Evolutionary conservation across 371 early-diverging fungal species (phyloP).

Genomic region (Syncephalastrum sp.): DNA sequence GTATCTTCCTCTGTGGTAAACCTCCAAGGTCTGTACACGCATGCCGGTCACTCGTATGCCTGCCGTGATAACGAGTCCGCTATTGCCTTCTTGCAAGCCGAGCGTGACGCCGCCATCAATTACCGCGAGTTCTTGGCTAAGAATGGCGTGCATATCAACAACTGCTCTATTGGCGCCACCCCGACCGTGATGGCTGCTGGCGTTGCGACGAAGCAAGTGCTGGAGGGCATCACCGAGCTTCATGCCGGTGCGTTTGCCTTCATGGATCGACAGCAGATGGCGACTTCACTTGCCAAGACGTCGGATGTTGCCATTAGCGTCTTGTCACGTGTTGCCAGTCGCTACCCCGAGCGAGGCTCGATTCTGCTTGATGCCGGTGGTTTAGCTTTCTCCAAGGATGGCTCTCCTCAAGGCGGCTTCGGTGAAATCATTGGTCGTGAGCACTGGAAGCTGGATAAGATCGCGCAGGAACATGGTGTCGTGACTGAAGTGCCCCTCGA

Average conservation of each 20-base stretch:
- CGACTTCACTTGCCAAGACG: slow-evolving; percentile 25
- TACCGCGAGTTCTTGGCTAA: slow-evolving; percentile 14
- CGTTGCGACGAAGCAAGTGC: slow-evolving; percentile 11
- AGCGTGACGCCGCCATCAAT: slow-evolving; percentile 22
- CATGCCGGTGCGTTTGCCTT: slow-evolving; percentile 44
- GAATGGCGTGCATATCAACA: slow-evolving; percentile 21
- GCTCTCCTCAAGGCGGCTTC: slow-evolving; percentile 45
- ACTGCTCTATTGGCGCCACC: slow-evolving; percentile 44
- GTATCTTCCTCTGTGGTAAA: slow-evolving; percentile 19
- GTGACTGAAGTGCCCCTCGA: slow-evolving; percentile 16
- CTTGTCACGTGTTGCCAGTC: slow-evolving; percentile 33
- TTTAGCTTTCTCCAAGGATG: slow-evolving; percentile 46
- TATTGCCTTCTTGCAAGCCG: slow-evolving; percentile 27
- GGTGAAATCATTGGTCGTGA: slow-evolving; percentile 22
- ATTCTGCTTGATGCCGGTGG: slow-evolving; percentile 44
- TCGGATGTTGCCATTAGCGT: slow-evolving; percentile 35
- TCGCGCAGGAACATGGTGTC: slow-evolving; percentile 47
- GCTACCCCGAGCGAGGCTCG: slow-evolving; percentile 33
- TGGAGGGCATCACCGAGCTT: slow-evolving; percentile 39
- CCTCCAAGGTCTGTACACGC: slow-evolving; percentile 40
- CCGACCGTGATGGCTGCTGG: slow-evolving; percentile 30
- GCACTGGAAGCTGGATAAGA: slow-evolving; percentile 18
- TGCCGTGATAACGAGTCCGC: slow-evolving; percentile 24
- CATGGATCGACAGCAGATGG: slow-evolving; percentile 43
- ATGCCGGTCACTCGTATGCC: slow-evolving; percentile 46